A percentile compares a stretch with the other conserved stretches of the same genome.
phyloP scores from a whole-genome alignment of 2,329 filamentous ascomycete species.

The Ilyonectria robusta region DNA sequence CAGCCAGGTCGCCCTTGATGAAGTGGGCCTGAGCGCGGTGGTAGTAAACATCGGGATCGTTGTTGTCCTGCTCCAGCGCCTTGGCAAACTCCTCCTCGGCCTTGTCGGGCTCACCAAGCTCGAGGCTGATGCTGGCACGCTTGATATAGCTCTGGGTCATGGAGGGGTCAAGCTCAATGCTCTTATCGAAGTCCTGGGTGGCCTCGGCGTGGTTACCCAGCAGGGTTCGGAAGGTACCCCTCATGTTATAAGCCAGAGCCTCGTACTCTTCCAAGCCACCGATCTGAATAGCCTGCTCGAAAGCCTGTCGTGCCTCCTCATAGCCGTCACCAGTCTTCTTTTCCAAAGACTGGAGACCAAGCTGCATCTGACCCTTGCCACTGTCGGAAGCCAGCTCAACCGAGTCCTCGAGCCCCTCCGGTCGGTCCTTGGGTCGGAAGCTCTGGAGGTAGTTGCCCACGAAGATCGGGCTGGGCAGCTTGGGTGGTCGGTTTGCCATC shows the following conservation, averaged over 20 bases:
- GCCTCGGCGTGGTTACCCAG: slow-evolving; percentile 89
- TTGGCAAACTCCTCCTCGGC: slow-evolving; percentile 90
- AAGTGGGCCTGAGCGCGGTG: slow-evolving; percentile 98
- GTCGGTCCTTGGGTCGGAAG: slow-evolving; percentile 88
- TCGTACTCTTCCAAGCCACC: slow-evolving; percentile 86
- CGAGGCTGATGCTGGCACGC: slow-evolving; percentile 96
- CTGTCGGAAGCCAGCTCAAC: slow-evolving; percentile 83
- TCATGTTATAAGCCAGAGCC: slow-evolving; percentile 95
- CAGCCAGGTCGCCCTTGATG: slow-evolving; percentile 93
- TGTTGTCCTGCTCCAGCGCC: slow-evolving; percentile 86
- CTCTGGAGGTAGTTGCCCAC: slow-evolving; percentile 99
- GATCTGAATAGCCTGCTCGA: slow-evolving; percentile 89
- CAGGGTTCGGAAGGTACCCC: slow-evolving; percentile 95
- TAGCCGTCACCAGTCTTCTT: slow-evolving; percentile 94
- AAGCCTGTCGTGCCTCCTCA: slow-evolving; percentile 86
- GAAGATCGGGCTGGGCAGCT: slow-evolving; percentile 94
- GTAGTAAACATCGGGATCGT: slow-evolving; percentile 98
- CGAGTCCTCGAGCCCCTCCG: slow-evolving; percentile 85
- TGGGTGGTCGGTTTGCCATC: slow-evolving; percentile 85
- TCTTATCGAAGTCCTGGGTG: slow-evolving; percentile 89
- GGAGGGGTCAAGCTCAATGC: slow-evolving; percentile 87
- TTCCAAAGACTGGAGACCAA: slow-evolving; percentile 84
- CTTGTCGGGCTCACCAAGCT: slow-evolving; percentile 89
- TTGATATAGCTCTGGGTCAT: slow-evolving; percentile 99
- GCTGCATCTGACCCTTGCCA: slow-evolving; percentile 87